Conservation (phyloP, 1,284 basidiomycete genomes). For the Boletus mariae region DNA sequence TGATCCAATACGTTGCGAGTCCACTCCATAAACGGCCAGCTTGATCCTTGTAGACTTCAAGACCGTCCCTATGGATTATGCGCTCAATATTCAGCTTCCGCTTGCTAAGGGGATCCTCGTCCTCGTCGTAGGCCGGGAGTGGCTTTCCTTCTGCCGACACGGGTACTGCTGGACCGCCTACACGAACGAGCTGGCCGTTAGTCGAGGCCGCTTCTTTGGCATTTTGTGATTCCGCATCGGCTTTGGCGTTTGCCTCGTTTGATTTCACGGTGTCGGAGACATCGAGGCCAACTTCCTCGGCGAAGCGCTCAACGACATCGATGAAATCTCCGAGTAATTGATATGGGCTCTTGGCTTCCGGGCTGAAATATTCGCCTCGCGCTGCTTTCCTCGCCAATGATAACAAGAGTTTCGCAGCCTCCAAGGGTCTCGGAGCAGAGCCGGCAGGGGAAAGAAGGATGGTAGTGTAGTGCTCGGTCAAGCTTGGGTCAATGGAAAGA, state of each 20-base stretch:
- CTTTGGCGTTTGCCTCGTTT: constrained; percentile 43
- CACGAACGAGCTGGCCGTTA: constrained; percentile 66
- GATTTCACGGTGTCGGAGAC: constrained; percentile 68
- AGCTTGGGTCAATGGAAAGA: constrained; percentile 77
- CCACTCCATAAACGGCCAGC: constrained; percentile 96
- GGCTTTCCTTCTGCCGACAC: constrained; percentile 50
- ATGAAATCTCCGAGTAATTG: constrained; percentile 93
- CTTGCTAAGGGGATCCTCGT: constrained; percentile 74
- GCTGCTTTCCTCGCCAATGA: constrained; percentile 81
- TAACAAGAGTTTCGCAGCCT: constrained; percentile 90
- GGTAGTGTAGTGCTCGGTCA: constrained; percentile 83
- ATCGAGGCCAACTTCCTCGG: constrained; percentile 90
- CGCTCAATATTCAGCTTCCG: constrained; percentile 84
- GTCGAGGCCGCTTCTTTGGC: constrained; percentile 46
- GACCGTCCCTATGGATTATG: constrained; percentile 83
- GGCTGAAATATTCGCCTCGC: constrained; percentile 79
- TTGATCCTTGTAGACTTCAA: constrained; percentile 91
- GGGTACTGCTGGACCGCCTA: constrained; percentile 67
- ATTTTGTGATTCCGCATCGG: constrained; percentile 43
- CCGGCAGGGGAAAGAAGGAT: constrained; percentile 69
- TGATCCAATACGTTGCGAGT: constrained; percentile 97
- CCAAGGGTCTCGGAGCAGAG: constrained; percentile 76
- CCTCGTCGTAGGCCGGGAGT: constrained; percentile 63
- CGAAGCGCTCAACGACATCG: constrained; percentile 86
- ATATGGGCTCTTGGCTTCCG: constrained; percentile 94